Conservation (phyloP, 2,329 filamentous ascomycete genomes). For the Pseudocercospora fijiensis region DNA sequence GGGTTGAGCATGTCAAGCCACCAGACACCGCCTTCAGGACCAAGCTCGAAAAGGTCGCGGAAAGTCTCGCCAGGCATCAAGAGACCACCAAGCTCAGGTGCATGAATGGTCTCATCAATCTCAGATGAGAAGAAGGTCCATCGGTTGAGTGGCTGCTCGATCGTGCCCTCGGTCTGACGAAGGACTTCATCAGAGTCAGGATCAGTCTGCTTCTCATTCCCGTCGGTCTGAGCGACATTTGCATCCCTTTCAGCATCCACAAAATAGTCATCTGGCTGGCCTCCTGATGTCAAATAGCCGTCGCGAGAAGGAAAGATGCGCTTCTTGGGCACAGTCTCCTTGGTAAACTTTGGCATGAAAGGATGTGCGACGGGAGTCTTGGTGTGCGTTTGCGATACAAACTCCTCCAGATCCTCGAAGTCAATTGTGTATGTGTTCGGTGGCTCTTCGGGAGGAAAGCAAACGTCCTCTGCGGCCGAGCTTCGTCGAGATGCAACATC, state of each 20-base stretch:
- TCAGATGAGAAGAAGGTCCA: slow-evolving; percentile 98
- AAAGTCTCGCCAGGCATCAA: slow-evolving; percentile 87
- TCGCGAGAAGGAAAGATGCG: slow-evolving; percentile 59
- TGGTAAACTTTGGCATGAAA: slow-evolving; percentile 37
- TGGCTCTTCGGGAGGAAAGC: slow-evolving; percentile 79
- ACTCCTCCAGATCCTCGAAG: slow-evolving; percentile 91
- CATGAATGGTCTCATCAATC: slow-evolving; percentile 89
- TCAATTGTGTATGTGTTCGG: slow-evolving; percentile 80
- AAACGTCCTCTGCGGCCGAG: slow-evolving; percentile 82
- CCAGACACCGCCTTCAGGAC: slow-evolving; percentile 80
- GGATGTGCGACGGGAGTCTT: slow-evolving; percentile 49
- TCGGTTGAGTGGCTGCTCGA: slow-evolving; percentile 58
- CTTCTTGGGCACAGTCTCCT: slow-evolving; percentile 34
- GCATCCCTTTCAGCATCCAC: slow-evolving; percentile 27
- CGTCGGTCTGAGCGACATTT: slow-evolving; percentile 13
- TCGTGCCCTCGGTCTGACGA: slow-evolving; percentile 26
- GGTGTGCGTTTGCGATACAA: slow-evolving; percentile 63
- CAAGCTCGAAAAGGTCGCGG: slow-evolving; percentile 77
- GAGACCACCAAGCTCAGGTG: slow-evolving; percentile 81
- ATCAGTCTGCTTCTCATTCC: slow-evolving; percentile 45
- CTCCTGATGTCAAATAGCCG: background rate
- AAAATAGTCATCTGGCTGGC: slow-evolving; percentile 23
- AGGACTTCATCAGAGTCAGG: slow-evolving; percentile 34
- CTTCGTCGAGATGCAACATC: slow-evolving; percentile 65
- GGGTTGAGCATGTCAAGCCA: slow-evolving; percentile 95